Conservation (phyloP, 2,329 filamentous ascomycete genomes). For the Penicillium sp. region DNA sequence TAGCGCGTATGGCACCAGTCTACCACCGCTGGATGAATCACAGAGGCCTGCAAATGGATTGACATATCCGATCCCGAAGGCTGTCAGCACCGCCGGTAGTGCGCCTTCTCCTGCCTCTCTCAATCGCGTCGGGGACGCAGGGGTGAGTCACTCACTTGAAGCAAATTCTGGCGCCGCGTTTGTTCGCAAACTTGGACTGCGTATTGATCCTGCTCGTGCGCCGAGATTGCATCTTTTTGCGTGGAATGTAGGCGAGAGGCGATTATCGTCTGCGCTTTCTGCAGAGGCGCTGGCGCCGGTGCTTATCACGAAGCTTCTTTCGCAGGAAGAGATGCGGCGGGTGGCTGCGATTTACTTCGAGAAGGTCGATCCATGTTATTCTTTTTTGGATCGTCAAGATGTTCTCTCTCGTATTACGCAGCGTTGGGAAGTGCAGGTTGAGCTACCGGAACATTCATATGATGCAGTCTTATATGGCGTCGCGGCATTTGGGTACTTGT, state of each 20-base stretch:
- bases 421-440: slow-evolving; percentile 23
- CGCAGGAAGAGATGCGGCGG: slow-evolving; percentile 49
- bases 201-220: slow-evolving; percentile 55
- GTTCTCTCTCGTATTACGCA: slow-evolving; percentile 32
- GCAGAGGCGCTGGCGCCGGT: slow-evolving; percentile 3
- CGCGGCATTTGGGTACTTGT: slow-evolving; percentile 56
- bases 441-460: slow-evolving; percentile 32
- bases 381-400: slow-evolving; percentile 44
- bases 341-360: slow-evolving; percentile 54
- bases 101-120: slow-evolving; percentile 10
- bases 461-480: slow-evolving; percentile 57
- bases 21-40: slow-evolving; percentile 12
- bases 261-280: slow-evolving; percentile 10
- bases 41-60: slow-evolving; percentile 8
- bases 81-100: background rate
- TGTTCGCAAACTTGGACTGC: slow-evolving; percentile 53
- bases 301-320: slow-evolving; percentile 49
- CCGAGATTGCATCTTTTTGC: slow-evolving; percentile 58
- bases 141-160: slow-evolving; percentile 46
- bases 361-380: slow-evolving; percentile 56
- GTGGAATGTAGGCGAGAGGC: slow-evolving; percentile 51
- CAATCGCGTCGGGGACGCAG: background rate
- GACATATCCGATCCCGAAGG: background rate
- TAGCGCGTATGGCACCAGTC: slow-evolving; percentile 18
- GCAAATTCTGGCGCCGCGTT: slow-evolving; percentile 61